phyloP scores from a whole-genome alignment of 345 rosid species.

The Streptanthus diversifolius region DNA sequence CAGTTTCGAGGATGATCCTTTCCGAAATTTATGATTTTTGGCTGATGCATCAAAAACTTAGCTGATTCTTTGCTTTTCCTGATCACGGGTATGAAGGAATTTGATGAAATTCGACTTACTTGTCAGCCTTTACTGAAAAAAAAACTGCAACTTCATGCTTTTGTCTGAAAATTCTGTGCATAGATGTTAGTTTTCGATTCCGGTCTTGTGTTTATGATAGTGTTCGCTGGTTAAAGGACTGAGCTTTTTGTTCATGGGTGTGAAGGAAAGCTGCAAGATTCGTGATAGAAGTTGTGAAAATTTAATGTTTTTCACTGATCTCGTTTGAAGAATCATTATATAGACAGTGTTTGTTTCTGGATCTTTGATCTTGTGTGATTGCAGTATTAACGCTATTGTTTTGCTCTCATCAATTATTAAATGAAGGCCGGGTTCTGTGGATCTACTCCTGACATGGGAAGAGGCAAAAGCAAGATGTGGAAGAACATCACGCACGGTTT shows the following conservation, averaged over 20 bases:
- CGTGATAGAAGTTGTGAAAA: neutral
- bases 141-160: neutral
- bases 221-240: neutral
- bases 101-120: neutral
- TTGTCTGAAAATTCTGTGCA: neutral
- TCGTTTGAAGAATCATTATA: neutral
- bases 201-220: neutral
- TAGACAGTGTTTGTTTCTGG: neutral
- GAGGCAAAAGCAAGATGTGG: constrained; percentile 5
- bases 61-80: neutral
- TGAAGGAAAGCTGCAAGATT: neutral
- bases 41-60: neutral
- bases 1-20: neutral
- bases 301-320: neutral
- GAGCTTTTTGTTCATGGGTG: neutral
- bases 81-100: neutral
- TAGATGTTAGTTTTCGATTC: neutral
- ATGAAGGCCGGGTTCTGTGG: neutral
- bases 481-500: neutral
- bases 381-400: neutral
- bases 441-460: neutral
- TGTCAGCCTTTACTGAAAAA: neutral
- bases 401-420: neutral
- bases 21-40: neutral
- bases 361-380: neutral